phyloP scores from a whole-genome alignment of 129 eudicot species.

The Flaveria sonorensis region DNA sequence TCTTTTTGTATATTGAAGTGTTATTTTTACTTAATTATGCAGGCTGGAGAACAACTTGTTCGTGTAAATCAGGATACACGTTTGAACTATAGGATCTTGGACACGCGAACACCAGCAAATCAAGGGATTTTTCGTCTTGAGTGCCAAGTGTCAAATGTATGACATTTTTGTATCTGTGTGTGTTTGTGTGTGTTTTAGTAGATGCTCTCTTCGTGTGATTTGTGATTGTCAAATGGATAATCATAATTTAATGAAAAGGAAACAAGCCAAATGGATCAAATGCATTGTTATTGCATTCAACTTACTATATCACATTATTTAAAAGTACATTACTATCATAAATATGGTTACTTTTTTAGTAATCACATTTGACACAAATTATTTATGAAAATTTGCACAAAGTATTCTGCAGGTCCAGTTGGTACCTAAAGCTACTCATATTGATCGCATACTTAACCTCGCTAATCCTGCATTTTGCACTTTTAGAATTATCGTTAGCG shows the following conservation, averaged over 20 bases:
- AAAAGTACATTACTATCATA: not conserved
- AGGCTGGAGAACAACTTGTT: constrained; percentile 24
- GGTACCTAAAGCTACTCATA: not conserved
- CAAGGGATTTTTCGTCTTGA: constrained; percentile 79
- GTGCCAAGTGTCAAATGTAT: constrained; percentile 66
- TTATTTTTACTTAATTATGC: not conserved
- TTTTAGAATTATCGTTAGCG: not conserved
- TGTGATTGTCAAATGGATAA: not conserved
- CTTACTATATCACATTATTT: not conserved
- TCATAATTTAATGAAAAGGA: not conserved
- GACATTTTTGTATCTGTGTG: not conserved
- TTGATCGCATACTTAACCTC: not conserved
- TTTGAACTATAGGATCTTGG: constrained; percentile 71
- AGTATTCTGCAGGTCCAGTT: no score
- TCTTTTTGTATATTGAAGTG: not conserved
- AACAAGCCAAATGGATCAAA: not conserved
- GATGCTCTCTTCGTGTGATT: not conserved
- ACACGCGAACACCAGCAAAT: constrained; percentile 87
- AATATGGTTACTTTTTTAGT: not conserved
- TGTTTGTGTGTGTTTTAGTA: not conserved
- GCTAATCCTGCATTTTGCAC: not conserved
- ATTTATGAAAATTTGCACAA: not conserved
- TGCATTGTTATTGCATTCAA: not conserved
- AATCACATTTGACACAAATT: not conserved
- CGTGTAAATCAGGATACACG: constrained; percentile 29